These are phyloP conservation scores for Plasmodium malariae DNA, from an alignment of 169 alveolate genomes.

Conservation along the genomic window DNA sequence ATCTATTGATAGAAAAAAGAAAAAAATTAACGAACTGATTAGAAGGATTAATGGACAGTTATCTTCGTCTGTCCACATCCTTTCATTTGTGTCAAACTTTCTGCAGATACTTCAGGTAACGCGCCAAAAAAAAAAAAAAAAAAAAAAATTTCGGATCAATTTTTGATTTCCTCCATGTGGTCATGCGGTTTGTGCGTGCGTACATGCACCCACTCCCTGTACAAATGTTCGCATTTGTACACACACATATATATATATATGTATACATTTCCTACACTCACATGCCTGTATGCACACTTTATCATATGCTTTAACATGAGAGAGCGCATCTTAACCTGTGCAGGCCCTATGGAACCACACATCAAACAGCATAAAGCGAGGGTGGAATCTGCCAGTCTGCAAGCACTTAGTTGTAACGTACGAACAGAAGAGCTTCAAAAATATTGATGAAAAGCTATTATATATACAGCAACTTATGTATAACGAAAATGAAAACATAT, in stretches of 20 bases:
- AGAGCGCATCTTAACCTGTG: not conserved
- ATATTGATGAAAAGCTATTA: slow-evolving; percentile 14
- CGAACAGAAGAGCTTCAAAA: slow-evolving; percentile 13
- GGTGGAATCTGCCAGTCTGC: slow-evolving; percentile 62
- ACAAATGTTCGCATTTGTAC: not conserved
- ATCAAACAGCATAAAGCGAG: slow-evolving; percentile 42
- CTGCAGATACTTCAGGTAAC: slow-evolving; percentile 68
- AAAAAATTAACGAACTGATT: slow-evolving; percentile 38
- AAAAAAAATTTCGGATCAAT: too few species aligned
- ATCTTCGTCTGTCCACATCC: slow-evolving; percentile 73
- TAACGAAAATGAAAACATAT: not conserved
- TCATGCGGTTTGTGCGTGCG: not conserved
- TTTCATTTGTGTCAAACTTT: slow-evolving; percentile 74
- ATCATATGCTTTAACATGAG: too few species aligned
- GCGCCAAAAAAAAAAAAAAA: too few species aligned
- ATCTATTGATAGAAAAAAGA: slow-evolving; percentile 40
- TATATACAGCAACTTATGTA: slow-evolving; percentile 36
- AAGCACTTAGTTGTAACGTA: slow-evolving; percentile 58
- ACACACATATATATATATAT: not conserved
- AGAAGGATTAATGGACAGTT: slow-evolving; percentile 39
- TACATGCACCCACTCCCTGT: not conserved
- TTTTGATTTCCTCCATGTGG: not conserved
- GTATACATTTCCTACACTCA: not conserved
- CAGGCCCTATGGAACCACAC: slow-evolving; percentile 77
- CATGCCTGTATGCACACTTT: not conserved